These are phyloP conservation scores for Tylopilus intermedius DNA, from an alignment of 768 basidiomycete species.

Conservation along the genomic window DNA sequence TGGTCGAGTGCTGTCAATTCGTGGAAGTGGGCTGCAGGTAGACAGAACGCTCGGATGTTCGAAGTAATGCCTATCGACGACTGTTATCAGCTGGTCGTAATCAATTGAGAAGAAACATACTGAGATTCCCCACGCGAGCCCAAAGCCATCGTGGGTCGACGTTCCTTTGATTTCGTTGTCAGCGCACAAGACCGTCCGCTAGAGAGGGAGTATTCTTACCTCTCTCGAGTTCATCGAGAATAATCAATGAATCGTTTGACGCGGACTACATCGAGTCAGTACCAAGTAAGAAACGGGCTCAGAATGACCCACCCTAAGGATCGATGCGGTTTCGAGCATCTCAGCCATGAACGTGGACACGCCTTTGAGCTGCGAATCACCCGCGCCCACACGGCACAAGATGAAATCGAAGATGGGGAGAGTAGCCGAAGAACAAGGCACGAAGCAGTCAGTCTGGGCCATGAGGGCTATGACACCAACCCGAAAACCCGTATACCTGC, in stretches of 20 bases:
- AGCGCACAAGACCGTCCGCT: neutral
- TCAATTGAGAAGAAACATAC: constrained; percentile 38
- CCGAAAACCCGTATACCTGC: constrained; percentile 55
- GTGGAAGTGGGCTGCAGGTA: constrained; percentile 98
- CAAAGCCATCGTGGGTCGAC: constrained; percentile 96
- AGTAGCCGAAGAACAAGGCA: constrained; percentile 82
- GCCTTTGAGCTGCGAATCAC: constrained; percentile 95
- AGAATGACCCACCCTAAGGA: constrained; percentile 63
- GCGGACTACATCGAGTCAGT: constrained; percentile 57
- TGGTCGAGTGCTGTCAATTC: constrained; percentile 91
- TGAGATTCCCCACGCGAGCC: constrained; percentile 97
- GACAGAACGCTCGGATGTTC: constrained; percentile 85
- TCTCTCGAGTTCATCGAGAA: constrained; percentile 95
- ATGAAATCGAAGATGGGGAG: constrained; percentile 95
- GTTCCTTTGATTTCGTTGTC: constrained; percentile 52
- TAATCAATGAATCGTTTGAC: constrained; percentile 86
- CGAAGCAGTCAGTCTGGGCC: constrained; percentile 94
- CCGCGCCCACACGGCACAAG: constrained; percentile 92
- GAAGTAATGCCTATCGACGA: constrained; percentile 74
- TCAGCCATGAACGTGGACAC: constrained; percentile 99
- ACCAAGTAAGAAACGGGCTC: neutral
- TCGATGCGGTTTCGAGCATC: constrained; percentile 97
- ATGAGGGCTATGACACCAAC: constrained; percentile 94
- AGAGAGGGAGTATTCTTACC: constrained; percentile 38
- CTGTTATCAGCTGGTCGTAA: neutral